phyloP scores from a whole-genome alignment of 768 basidiomycete species.

The Megacollybia marginata region DNA sequence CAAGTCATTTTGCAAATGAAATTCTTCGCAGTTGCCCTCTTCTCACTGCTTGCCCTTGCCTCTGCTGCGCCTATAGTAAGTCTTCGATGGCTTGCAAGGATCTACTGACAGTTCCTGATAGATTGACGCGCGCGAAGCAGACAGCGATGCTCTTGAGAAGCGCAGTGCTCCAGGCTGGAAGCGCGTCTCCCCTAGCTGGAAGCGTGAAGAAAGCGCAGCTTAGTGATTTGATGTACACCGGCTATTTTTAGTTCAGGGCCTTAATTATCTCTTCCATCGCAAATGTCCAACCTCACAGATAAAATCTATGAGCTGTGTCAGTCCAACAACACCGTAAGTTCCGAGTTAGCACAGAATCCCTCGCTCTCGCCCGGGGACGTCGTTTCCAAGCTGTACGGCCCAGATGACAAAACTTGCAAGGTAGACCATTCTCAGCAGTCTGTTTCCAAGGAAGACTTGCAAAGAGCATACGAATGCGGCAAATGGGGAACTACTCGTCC shows the following conservation, averaged over 20 bases:
- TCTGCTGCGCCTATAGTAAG: background rate
- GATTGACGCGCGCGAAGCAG: background rate
- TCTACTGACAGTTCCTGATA: background rate
- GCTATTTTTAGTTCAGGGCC: background rate
- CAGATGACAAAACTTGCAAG: background rate
- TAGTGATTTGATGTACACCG: no score
- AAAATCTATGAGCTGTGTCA: constrained; percentile 23
- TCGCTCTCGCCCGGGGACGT: constrained; percentile 27
- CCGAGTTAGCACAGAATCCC: constrained; percentile 31
- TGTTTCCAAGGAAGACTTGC: constrained; percentile 24
- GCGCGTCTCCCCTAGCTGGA: no score
- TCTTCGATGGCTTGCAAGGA: background rate
- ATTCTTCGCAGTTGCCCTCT: background rate
- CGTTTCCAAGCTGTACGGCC: constrained; percentile 31
- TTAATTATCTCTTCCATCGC: no score
- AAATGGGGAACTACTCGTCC: constrained; percentile 42
- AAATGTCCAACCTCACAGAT: constrained; percentile 7
- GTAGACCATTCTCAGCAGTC: background rate
- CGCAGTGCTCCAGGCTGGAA: no score
- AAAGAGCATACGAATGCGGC: constrained; percentile 40
- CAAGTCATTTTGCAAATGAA: background rate
- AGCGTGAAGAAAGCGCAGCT: no score
- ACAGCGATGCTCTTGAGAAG: background rate
- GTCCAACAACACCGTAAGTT: constrained; percentile 30
- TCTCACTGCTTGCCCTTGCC: background rate